These are phyloP conservation scores for Fulvia fulva DNA, from an alignment of 2,329 filamentous ascomycete species.

Conservation along the genomic window DNA sequence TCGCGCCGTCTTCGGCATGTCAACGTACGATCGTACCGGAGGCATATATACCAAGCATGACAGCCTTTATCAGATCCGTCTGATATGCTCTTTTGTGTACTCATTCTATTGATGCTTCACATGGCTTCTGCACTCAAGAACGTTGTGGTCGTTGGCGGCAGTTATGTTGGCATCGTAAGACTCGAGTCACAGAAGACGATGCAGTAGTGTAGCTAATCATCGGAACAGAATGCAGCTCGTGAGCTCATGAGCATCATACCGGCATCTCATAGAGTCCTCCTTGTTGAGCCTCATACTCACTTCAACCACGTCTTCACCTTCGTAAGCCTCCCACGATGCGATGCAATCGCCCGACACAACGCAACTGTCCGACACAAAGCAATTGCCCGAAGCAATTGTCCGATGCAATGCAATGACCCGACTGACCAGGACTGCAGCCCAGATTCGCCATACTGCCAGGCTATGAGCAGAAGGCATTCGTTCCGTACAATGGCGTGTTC, in stretches of 20 bases:
- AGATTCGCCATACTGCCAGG: conserved; percentile 20
- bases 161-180: conserved; percentile 21
- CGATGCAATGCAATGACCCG: neutral
- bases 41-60: neutral
- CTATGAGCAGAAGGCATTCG: conserved; percentile 23
- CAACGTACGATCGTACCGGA: neutral
- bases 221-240: conserved; percentile 12
- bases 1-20: neutral
- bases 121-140: conserved; percentile 17
- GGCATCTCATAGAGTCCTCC: conserved; percentile 15
- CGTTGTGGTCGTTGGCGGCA: conserved; percentile 21
- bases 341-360: no score
- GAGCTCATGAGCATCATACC: conserved; percentile 19
- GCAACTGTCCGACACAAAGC: no score
- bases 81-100: neutral
- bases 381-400: no score
- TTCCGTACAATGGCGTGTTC: conserved; percentile 20
- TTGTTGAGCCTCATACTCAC: conserved; percentile 20
- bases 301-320: conserved; percentile 25
- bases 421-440: conserved; percentile 8
- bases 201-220: neutral
- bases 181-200: neutral
- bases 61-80: neutral
- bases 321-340: conserved; percentile 8
- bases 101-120: neutral